Base-by-base conservation (phyloP, 1,139 yeast genomes). In the Candida sanyaensis region DNA sequence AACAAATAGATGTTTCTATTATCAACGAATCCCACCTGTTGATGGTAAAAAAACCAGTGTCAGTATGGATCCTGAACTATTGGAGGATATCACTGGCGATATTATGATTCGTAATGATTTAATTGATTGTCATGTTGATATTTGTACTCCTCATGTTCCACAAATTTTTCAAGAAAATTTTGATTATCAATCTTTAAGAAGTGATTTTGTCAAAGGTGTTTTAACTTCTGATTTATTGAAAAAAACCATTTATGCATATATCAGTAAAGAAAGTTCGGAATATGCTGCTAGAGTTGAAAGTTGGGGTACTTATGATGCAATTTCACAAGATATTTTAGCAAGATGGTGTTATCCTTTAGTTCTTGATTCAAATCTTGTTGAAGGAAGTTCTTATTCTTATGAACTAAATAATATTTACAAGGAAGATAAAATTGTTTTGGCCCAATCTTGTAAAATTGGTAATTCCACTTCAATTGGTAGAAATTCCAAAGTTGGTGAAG, bases 261-360 rank as follows among this genome's bases (percentile, higher is more conserved):
- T 92, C 40, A 73, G 82, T 55, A 49, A 51, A 30, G 81, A 81
- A 49, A 85, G 84, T 46, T 83, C 87, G 50, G 79, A 73, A 54
- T 92, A 91, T 63, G 96, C 97, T 23, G 95, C 96, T 1, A 81
- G 99, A 65, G 98, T 91, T 7, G 96, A 92, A 61, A 86, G 93
- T 63, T 86, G 95, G 84, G 90, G 88, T 59, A 89, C 98, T 1
- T 95, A 91, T 64, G 92, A 88, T 63, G 93, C 96, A 6, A 83
- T 93, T 13, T 81, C 95, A n/a, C 93, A 88, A 64, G 98, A 93
- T 64, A 81, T 92, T 34, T 73, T 93, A 49, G 91, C 92, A 26
- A 82, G 99, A 62, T 92, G 96, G 88, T 80, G 93, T 50, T 93
- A 90, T 62, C 99, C 99, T 21, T 74, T 92, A 48, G 90, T 87